Evolutionary conservation across 306 rosid genomes (phyloP).

Genomic region (Purshia tridentata): DNA sequence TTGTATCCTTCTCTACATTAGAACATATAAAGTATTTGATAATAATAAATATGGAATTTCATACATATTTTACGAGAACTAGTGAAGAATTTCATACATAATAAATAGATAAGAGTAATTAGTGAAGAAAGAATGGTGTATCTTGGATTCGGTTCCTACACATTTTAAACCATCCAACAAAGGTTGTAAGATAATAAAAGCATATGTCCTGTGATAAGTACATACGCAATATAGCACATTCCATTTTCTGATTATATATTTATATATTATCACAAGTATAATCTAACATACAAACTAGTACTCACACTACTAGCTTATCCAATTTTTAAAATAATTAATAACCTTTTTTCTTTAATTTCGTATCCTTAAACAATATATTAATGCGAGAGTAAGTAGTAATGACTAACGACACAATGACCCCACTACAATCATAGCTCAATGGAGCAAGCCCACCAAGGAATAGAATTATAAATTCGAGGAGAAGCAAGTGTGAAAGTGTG

Average conservation of each 20-base stretch:
- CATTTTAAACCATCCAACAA: too few relatives aligned
- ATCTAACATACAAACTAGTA: background rate
- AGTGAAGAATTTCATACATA: too few relatives aligned
- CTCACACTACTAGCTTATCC: too few relatives aligned
- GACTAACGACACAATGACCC: slow-evolving; percentile 3
- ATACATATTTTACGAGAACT: too few relatives aligned
- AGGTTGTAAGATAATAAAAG: background rate
- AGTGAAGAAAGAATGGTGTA: too few relatives aligned
- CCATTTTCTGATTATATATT: slow-evolving; percentile 12
- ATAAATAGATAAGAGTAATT: too few relatives aligned
- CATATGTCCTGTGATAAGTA: slow-evolving; percentile 21
- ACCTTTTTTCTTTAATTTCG: background rate
- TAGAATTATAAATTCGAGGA: slow-evolving; percentile 4
- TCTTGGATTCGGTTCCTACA: too few relatives aligned
- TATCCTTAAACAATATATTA: background rate
- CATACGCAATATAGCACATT: slow-evolving; percentile 5
- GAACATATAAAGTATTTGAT: too few relatives aligned
- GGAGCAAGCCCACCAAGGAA: slow-evolving; percentile 28
- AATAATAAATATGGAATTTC: too few relatives aligned
- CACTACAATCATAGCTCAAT: slow-evolving; percentile 13
- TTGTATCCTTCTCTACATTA: too few relatives aligned
- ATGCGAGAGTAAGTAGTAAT: background rate
- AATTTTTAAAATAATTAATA: background rate
- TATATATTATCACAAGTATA: background rate
- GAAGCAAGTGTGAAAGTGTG: slow-evolving; percentile 10